Base-by-base conservation (phyloP, 331 rosid species). In the Stylosanthes scabra region DNA sequence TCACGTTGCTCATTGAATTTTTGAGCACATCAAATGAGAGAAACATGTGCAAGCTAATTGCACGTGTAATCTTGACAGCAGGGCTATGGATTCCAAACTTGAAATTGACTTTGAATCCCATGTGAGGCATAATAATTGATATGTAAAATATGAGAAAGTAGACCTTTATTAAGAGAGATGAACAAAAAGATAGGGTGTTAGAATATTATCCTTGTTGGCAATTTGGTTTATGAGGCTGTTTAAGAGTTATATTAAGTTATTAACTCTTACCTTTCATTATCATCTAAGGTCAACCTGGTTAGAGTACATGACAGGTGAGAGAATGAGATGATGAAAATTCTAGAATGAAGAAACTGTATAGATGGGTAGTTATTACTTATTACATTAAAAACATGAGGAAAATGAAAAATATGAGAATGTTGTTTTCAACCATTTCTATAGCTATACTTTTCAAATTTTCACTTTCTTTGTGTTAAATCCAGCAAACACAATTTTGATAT, bases 1-100 rank as follows among this genome's bases (percentile, higher is more conserved):
- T 52, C 79, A 81, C 76, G 72, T 59, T 76, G 72, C 42, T 54
- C 81, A 72, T 81, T 70, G 75, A 66, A 81, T 65, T 71, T 75
- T 62, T 31, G 37, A 62, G 70, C 68, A 7, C 74, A 42, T 65
- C 29, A 75, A 81, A 63, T 29, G 59, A 63, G 42, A 49, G 39
- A 34, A 34, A 63, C 78, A 75, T 71, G 78, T 81, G 84, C 70
- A 59, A 75, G 78, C 78, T 47, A 39, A 54, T 27, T 72, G 40
- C 63, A 59, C 39, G 29, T 55, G 55, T 71, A 56, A 59, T 64
- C 85, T 81, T 77, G 83, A 81, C 85, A 77, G 76, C 75, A 12
- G 9, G 31, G 52, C 42, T 51, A 54, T 61, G 59, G 71, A 61
- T 71, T 75, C 56, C 59, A 31, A 31, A 31, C 5, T 31, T 31